Percentiles rank a stretch among this genome's conserved stretches.
Evolutionary conservation across 176 grass and related monocot species (phyloP).

Genomic region (Poa pratensis): DNA sequence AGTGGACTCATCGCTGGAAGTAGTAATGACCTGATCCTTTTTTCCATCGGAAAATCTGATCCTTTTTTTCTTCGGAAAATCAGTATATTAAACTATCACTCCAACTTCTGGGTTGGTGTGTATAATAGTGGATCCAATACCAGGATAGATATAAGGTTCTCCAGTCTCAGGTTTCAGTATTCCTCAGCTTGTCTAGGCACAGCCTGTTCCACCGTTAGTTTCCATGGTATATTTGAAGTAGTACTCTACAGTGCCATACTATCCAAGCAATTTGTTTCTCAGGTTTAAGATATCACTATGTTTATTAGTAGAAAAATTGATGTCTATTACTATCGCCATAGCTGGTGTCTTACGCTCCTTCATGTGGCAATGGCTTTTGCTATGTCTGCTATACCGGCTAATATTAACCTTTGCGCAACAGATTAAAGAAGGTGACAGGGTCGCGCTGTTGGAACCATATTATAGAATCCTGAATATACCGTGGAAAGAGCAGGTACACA

Average conservation of each 20-base stretch:
- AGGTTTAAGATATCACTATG: not conserved
- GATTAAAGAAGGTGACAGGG: conserved; percentile 81
- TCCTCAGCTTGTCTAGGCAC: not conserved
- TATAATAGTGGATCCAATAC: not conserved
- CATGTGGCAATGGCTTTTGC: not conserved
- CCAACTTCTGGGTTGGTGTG: not conserved
- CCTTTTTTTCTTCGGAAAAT: not conserved
- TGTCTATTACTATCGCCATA: not conserved
- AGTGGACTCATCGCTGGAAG: not conserved
- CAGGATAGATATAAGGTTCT: not conserved
- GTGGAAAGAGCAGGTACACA: conserved; percentile 62
- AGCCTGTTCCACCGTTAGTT: not conserved
- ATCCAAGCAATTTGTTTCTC: not conserved
- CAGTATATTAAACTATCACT: not conserved
- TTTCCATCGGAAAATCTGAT: not conserved
- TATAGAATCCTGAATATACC: conserved; percentile 54
- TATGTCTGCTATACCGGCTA: conserved; percentile 8
- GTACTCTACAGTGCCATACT: not conserved
- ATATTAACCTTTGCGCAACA: conserved; percentile 38
- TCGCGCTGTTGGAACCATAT: conserved; percentile 64
- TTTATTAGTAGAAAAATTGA: not conserved
- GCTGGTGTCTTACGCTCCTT: conserved; percentile 13
- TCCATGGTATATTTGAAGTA: not conserved
- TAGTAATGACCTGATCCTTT: not conserved
- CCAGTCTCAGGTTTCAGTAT: not conserved